phyloP scores from a whole-genome alignment of 1,139 yeast species.

The Saccharomyces hybrid region DNA sequence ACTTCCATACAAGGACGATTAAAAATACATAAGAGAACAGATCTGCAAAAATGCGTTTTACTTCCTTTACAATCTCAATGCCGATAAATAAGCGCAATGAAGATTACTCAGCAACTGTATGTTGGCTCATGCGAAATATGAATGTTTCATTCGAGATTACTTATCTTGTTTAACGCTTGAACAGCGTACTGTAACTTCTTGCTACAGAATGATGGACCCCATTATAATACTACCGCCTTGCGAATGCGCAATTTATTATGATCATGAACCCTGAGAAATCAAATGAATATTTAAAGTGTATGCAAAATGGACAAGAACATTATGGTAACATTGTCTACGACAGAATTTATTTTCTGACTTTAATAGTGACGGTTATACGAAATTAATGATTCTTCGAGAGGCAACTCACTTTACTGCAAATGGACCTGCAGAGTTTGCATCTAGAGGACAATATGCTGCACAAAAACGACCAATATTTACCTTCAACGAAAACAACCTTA shows the following conservation, averaged over 20 bases:
- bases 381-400: no score
- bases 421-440: neutral
- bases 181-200: neutral
- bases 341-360: no score
- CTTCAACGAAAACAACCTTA: neutral
- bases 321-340: no score
- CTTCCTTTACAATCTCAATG: no score
- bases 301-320: neutral
- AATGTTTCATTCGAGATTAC: neutral
- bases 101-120: neutral
- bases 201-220: neutral
- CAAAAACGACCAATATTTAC: neutral
- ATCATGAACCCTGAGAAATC: neutral
- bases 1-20: no score
- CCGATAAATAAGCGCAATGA: neutral
- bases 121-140: neutral
- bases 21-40: no score
- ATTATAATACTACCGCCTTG: neutral
- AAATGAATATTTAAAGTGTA: neutral
- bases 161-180: neutral
- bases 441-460: neutral
- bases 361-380: no score
- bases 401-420: neutral
- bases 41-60: no score
- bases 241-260: neutral